Base-by-base conservation (phyloP, 176 grass and related monocot species). In the Rhynchospora tenuis region DNA sequence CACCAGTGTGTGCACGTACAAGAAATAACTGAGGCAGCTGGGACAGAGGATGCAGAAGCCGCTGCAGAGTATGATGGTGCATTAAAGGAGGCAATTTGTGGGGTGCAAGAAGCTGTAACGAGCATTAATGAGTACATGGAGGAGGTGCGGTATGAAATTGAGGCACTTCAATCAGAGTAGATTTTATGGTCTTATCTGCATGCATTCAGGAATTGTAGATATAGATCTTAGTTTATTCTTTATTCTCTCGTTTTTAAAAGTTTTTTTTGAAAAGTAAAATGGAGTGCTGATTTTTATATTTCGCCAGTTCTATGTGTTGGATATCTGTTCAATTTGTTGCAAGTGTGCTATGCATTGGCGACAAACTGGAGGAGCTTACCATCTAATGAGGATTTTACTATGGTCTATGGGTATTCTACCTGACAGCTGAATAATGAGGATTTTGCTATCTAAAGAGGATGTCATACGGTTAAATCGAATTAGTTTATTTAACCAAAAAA, bases 111-210 rank as follows among this genome's bases (percentile, higher is more conserved):
- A 20, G 87, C 89, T 0, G 93, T 98, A 75, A 98, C 91, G 2
- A 71, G 50, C 84, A 98, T 98, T 63, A 95, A 95, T 64, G 92
- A 98, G 71, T 90, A 86, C 24, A 65, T 95, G 84, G 95, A 98
- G 70, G 95, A 98, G 45, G 90, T 90, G 24, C 85, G 86, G 13
- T 98, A 98, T 73, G 95, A 95, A 84, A 93, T 98, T 0, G 91
- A 95, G 0, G 89, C 84, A 23, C 92, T 98, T 0, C 93, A 90
- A 70, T 76, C 86, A 12, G 89, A 90, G 3, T 64, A 19, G 73
- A 68, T 60, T 60, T 83, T 26, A 71, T 61, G 79, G 17, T 74
- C 9, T 38, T 9, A 62, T 79, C 28, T 62, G 56, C 28, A 61
- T 62, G 56, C 28, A 61, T 22, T 14, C 72, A 76, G 24, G 20